Percentiles rank a stretch among this genome's conserved stretches.
Conservation (phyloP, 805 yeast species). For the Barnettozyma californica region DNA sequence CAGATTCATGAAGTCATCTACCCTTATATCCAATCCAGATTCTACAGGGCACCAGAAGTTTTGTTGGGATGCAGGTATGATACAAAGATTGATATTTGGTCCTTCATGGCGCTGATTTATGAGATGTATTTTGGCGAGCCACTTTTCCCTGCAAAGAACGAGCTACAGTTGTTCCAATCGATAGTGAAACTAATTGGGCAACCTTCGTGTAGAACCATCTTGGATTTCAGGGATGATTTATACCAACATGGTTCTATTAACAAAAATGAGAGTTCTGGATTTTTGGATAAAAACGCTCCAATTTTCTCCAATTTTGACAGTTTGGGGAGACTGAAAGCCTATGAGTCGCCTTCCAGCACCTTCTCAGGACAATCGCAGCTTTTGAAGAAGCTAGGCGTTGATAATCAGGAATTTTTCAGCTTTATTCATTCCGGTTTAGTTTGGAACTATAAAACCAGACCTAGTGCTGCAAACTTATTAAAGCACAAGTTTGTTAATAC, state of each 20-base stretch:
- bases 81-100: slow-evolving; percentile 89
- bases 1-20: slow-evolving; percentile 59
- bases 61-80: slow-evolving; percentile 62
- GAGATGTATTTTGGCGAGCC: slow-evolving; percentile 88
- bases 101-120: slow-evolving; percentile 82
- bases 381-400: slow-evolving; percentile 10
- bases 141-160: slow-evolving; percentile 77
- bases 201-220: slow-evolving; percentile 45
- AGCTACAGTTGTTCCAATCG: slow-evolving; percentile 69
- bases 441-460: slow-evolving; percentile 50
- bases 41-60: slow-evolving; percentile 77
- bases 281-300: slow-evolving; percentile 26
- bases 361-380: slow-evolving; percentile 11
- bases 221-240: slow-evolving; percentile 35
- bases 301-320: slow-evolving; percentile 33
- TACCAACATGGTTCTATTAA: slow-evolving; percentile 31
- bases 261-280: slow-evolving; percentile 12
- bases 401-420: slow-evolving; percentile 19
- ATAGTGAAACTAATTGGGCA: slow-evolving; percentile 83
- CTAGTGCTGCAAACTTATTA: slow-evolving; percentile 45
- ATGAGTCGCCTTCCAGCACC: slow-evolving; percentile 8
- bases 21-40: slow-evolving; percentile 80
- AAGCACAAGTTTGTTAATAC: slow-evolving; percentile 45
- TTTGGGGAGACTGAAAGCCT: slow-evolving; percentile 23
- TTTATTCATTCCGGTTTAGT: slow-evolving; percentile 28